Evolutionary conservation across 2,329 filamentous ascomycete species (phyloP).

Genomic region (Claviceps africana): DNA sequence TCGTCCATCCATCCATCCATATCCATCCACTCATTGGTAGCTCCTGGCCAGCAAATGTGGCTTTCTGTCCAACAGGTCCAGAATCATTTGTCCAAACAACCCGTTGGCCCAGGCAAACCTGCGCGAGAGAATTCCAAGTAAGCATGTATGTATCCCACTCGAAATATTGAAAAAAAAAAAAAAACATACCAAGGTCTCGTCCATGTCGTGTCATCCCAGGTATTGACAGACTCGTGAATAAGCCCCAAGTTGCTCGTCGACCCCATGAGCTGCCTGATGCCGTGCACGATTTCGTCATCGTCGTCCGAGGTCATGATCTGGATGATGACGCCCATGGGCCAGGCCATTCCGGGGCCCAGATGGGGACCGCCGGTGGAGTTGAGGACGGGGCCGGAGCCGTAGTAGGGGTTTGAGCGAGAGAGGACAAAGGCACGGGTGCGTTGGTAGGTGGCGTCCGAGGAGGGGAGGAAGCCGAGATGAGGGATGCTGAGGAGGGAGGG

Average conservation of each 20-base stretch:
- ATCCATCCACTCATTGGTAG: conserved; percentile 26
- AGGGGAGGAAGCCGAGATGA: conserved; percentile 40
- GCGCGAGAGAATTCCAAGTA: background rate
- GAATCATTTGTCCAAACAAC: conserved; percentile 69
- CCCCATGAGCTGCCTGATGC: conserved; percentile 50
- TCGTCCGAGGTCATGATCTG: conserved; percentile 65
- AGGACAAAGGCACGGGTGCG: conserved; percentile 68
- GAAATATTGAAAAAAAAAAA: no score
- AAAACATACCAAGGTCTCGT: conserved; percentile 21
- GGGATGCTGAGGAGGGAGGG: conserved; percentile 47
- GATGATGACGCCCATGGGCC: conserved; percentile 78
- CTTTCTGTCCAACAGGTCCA: conserved; percentile 61
- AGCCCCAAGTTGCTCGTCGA: conserved; percentile 60
- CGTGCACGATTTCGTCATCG: conserved; percentile 57
- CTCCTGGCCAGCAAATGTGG: conserved; percentile 45
- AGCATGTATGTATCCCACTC: no score
- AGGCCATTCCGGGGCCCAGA: conserved; percentile 53
- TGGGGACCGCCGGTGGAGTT: conserved; percentile 39
- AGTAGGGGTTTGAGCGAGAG: conserved; percentile 60
- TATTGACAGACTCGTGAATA: conserved; percentile 52
- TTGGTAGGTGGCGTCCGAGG: conserved; percentile 50
- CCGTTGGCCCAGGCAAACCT: conserved; percentile 87
- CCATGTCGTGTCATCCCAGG: conserved; percentile 18
- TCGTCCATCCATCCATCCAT: background rate
- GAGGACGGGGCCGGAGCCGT: conserved; percentile 37